phyloP scores from a whole-genome alignment of 441 rosid genomes.

The Pelargonium fulgidum region DNA sequence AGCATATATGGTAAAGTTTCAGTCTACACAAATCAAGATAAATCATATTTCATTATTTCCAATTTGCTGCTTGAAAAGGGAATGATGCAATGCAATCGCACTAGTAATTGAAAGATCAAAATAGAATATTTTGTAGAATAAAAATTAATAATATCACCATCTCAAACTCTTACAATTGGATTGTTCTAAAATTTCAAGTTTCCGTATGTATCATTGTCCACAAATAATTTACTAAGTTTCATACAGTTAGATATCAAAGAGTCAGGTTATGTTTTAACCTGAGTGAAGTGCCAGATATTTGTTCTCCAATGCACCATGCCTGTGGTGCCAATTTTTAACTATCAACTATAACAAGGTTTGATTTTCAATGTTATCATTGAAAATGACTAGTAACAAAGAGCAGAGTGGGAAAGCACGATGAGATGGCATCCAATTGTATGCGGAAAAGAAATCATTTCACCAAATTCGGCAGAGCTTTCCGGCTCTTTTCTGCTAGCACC shows the following conservation, averaged over 20 bases:
- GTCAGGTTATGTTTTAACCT: neutral
- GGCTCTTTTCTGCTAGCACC: conserved; percentile 35
- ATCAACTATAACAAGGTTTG: neutral
- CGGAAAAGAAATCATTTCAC: conserved; percentile 18
- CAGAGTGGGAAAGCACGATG: neutral
- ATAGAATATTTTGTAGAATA: no score
- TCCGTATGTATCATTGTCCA: neutral
- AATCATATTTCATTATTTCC: neutral
- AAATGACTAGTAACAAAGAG: neutral
- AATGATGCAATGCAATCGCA: neutral
- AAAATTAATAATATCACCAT: neutral
- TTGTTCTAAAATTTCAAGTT: neutral
- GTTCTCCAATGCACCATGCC: neutral
- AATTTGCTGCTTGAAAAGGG: conserved; percentile 2
- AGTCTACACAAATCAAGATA: neutral
- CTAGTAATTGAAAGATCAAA: neutral
- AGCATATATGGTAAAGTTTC: neutral
- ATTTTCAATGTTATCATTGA: neutral
- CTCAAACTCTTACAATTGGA: conserved; percentile 6
- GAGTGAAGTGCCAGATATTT: neutral
- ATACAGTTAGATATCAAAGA: neutral
- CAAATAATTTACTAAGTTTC: conserved; percentile 5
- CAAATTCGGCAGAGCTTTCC: conserved; percentile 26
- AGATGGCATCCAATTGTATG: no score
- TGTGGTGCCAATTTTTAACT: conserved; percentile 11